Percentiles rank a stretch among this genome's conserved stretches.
Conservation (phyloP, 2,329 filamentous ascomycete genomes). For the Sphaceloma murrayae region DNA sequence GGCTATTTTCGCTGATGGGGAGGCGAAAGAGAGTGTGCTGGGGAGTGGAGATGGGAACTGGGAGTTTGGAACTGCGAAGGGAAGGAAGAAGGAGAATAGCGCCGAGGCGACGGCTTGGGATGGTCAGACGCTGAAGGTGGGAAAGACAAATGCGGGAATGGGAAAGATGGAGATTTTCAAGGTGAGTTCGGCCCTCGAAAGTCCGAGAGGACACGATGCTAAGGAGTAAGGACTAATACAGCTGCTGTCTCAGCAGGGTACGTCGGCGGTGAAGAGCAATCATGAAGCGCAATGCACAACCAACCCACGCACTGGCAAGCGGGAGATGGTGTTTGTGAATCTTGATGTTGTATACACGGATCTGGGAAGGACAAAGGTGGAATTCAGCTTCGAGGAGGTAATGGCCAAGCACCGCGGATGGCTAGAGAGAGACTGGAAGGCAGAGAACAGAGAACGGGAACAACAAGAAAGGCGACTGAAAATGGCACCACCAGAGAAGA, state of each 20-base stretch:
- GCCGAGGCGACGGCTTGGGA: constrained; percentile 82
- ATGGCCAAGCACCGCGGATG: constrained; percentile 67
- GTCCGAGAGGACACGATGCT: constrained; percentile 9
- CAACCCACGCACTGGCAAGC: constrained; percentile 72
- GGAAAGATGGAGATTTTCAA: constrained; percentile 89
- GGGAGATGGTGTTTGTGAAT: constrained; percentile 80
- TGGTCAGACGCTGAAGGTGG: constrained; percentile 80
- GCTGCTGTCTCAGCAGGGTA: constrained; percentile 14
- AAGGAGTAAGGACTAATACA: constrained; percentile 67
- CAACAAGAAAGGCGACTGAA: constrained; percentile 8
- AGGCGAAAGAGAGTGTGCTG: constrained; percentile 34
- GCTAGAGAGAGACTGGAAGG: constrained; percentile 45
- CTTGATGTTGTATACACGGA: constrained; percentile 78
- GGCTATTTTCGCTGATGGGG: constrained; percentile 72
- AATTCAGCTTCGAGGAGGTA: constrained; percentile 87
- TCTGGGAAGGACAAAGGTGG: constrained; percentile 55
- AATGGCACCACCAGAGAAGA: constrained; percentile 17
- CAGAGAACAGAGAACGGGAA: constrained; percentile 6
- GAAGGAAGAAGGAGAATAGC: constrained; percentile 89
- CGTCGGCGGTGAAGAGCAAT: constrained; percentile 21
- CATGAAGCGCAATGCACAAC: constrained; percentile 65
- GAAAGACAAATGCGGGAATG: constrained; percentile 65
- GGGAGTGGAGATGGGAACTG: constrained; percentile 52
- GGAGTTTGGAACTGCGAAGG: constrained; percentile 81
- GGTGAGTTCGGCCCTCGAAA: constrained; percentile 52